These are phyloP conservation scores for Tolypocladium inflatum DNA, from an alignment of 2,329 filamentous ascomycete species.

Conservation along the genomic window DNA sequence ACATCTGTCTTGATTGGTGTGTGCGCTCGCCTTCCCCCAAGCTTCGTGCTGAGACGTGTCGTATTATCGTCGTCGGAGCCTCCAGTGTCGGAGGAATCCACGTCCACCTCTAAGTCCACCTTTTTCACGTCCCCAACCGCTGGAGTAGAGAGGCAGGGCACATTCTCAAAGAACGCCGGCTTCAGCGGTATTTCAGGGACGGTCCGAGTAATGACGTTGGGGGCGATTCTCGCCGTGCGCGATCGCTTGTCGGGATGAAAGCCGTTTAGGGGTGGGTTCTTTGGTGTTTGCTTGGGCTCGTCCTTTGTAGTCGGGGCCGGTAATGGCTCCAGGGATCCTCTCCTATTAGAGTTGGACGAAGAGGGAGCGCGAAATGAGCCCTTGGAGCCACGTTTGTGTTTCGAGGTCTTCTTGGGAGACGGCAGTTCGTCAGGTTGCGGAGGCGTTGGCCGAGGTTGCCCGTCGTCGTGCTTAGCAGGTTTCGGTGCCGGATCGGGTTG, in stretches of 20 bases:
- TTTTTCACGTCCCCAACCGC: constrained; percentile 10
- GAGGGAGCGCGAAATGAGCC: constrained; percentile 10
- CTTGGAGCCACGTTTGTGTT: constrained; percentile 9
- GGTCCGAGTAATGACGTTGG: constrained; percentile 14
- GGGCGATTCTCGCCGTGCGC: constrained; percentile 18
- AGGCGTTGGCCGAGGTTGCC: neutral
- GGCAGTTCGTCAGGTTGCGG: constrained; percentile 3
- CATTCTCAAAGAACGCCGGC: constrained; percentile 28
- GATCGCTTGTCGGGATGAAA: constrained; percentile 24
- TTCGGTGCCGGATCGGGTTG: neutral
- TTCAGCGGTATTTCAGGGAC: constrained; percentile 25
- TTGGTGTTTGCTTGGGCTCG: constrained; percentile 17
- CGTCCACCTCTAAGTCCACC: constrained; percentile 11
- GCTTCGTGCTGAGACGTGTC: neutral
- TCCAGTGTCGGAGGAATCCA: constrained; percentile 9
- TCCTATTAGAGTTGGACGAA: constrained; percentile 18
- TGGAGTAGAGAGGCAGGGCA: constrained; percentile 16
- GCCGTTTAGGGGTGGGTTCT: constrained; percentile 18
- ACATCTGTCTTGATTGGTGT: constrained; percentile 7
- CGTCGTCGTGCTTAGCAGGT: neutral
- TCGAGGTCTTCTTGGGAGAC: constrained; percentile 3
- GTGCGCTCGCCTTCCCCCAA: neutral
- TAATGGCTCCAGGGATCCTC: constrained; percentile 20
- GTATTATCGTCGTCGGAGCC: constrained; percentile 4
- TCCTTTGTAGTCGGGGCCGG: constrained; percentile 16